Evolutionary conservation across 371 early-diverging fungal genomes (phyloP), one percentile per base, ranked within the genome.

Genomic region (Mortierella sp.): DNA sequence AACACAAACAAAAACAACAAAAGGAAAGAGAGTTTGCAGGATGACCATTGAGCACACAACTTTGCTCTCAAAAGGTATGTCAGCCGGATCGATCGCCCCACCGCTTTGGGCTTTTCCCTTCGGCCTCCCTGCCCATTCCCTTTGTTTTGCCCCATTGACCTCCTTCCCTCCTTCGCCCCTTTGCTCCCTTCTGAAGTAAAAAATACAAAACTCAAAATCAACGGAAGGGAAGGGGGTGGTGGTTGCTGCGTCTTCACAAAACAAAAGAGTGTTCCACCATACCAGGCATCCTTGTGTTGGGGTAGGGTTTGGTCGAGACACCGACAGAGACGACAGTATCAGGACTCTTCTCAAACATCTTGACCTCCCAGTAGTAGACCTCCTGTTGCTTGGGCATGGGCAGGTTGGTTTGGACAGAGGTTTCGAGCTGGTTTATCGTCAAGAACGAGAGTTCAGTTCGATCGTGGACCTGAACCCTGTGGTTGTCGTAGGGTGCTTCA

Each of bases 311-410:
- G 2, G 93, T 92, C 9, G 91, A 87, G 13, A 93, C 88, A n/a
- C 94, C 94, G 10, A 93, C 86, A 24, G 92, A 86, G 11, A 93
- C 89, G 22, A 81, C 88, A 1, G 94, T 93, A 26, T 81, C 77
- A 0, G 74, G 77, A 37, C 92, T 90, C 52, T 90, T 89, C 68
- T 91, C 92, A 85, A 88, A 91, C 89, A 93, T 89, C 77, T 95
- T 94, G 64, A 91, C 93, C 80, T 93, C 94, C 89, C 91, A 94
- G 73, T 94, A 94, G 80, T 92, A 92, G 0, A 93, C 92, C 44
- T 93, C 93, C 87, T 94, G 94, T 52, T 91, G 90, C 82, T 92
- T 91, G 45, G 96, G 95, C 69, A 95, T 77, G 9, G 96, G 96
- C 66, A 95, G 70, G 76, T 95, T 95, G 39, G 96, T 94, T 73